Evolutionary conservation across 805 yeast genomes (phyloP).

Genomic region (Limtongia smithiae): DNA sequence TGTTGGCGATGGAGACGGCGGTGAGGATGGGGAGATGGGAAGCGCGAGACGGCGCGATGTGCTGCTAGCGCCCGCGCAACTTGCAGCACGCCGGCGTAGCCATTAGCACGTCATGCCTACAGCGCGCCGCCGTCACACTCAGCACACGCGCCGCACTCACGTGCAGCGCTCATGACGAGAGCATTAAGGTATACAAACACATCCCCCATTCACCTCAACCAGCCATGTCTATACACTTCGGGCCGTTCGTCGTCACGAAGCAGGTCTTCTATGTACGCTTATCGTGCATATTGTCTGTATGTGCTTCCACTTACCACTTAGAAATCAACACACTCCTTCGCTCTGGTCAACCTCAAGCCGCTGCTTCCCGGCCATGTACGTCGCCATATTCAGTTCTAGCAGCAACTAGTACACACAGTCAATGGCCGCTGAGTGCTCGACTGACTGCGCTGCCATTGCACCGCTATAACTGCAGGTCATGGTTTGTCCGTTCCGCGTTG

Average conservation of each 20-base stretch:
- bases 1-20: too few species aligned
- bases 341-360: slow-evolving; percentile 88
- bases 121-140: too few species aligned
- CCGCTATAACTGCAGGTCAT: slow-evolving; percentile 43
- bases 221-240: slow-evolving; percentile 28
- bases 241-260: slow-evolving; percentile 29
- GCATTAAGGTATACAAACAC: too few species aligned
- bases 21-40: background rate
- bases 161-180: background rate
- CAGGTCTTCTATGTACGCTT: slow-evolving; percentile 31
- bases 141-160: background rate
- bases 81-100: too few species aligned
- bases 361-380: slow-evolving; percentile 83
- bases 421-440: too few species aligned
- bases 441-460: background rate
- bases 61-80: too few species aligned
- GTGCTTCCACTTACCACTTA: slow-evolving; percentile 31
- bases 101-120: too few species aligned
- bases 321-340: slow-evolving; percentile 65
- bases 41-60: too few species aligned
- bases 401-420: too few species aligned
- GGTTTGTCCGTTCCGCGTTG: slow-evolving; percentile 75
- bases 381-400: slow-evolving; percentile 1
- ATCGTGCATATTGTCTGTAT: background rate
- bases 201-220: background rate